Evolutionary conservation across 768 basidiomycete genomes (phyloP).

Genomic region (Austroboletus eburneus): DNA sequence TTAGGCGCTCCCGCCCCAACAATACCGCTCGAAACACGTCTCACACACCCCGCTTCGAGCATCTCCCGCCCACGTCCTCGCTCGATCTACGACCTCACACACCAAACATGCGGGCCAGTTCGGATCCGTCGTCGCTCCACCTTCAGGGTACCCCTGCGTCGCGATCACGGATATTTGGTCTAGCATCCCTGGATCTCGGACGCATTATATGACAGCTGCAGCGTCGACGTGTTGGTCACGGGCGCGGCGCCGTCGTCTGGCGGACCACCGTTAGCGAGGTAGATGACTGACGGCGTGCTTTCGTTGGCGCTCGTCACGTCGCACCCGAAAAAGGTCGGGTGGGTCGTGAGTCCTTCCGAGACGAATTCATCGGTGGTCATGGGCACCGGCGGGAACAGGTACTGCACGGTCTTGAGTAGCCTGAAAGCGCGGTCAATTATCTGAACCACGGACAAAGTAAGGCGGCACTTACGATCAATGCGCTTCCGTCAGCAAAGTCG

Average conservation of each 20-base stretch:
- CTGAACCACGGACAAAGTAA: background rate
- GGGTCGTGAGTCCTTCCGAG: slow-evolving; percentile 32
- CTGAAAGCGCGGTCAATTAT: slow-evolving; percentile 4
- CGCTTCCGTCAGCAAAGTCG: no score
- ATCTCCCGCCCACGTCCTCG: slow-evolving; percentile 27
- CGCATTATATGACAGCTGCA: no score
- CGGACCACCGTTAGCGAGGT: no score
- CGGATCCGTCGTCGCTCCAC: slow-evolving; percentile 29
- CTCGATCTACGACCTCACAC: slow-evolving; percentile 49
- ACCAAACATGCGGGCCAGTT: slow-evolving; percentile 49
- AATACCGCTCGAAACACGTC: slow-evolving; percentile 32
- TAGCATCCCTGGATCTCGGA: slow-evolving; percentile 34
- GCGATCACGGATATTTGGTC: slow-evolving; percentile 42
- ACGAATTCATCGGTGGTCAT: slow-evolving; percentile 27
- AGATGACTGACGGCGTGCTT: no score
- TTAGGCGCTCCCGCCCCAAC: slow-evolving; percentile 25
- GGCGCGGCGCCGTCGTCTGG: no score
- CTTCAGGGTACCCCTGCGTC: slow-evolving; percentile 39
- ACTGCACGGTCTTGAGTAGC: slow-evolving; percentile 36
- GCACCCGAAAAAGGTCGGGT: slow-evolving; percentile 49
- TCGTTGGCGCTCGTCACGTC: slow-evolving; percentile 20
- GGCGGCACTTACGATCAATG: slow-evolving; percentile 24
- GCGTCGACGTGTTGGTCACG: no score
- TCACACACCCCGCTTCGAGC: no score
- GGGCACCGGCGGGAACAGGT: slow-evolving; percentile 33